Evolutionary conservation across 805 yeast species (phyloP).

Genomic region (Priceomyces melissophilus): DNA sequence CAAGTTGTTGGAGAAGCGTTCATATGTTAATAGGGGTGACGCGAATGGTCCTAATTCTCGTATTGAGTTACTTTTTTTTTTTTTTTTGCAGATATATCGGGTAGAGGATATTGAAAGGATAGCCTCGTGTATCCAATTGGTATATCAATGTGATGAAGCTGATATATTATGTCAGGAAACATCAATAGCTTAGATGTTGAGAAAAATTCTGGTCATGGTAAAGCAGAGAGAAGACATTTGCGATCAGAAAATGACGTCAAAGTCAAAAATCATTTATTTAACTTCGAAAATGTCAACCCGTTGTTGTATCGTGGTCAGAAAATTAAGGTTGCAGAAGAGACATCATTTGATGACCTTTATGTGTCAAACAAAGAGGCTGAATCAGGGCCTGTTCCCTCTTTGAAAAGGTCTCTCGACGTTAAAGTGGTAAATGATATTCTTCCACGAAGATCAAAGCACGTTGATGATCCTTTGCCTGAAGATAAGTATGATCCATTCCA

Average conservation of each 20-base stretch:
- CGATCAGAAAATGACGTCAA: constrained; percentile 4
- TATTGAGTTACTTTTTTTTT: too few species aligned
- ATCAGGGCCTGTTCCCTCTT: constrained; percentile 6
- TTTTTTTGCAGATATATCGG: too few species aligned
- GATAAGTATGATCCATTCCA: constrained; percentile 45
- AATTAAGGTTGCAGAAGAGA: constrained; percentile 11
- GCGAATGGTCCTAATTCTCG: too few species aligned
- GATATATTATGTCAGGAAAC: too few species aligned
- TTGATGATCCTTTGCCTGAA: constrained; percentile 45
- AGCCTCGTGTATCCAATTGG: too few species aligned
- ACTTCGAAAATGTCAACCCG: constrained; percentile 31
- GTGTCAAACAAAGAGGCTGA: constrained; percentile 11
- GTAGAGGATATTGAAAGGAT: too few species aligned
- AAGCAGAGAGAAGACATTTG: constrained; percentile 1
- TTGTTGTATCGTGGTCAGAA: constrained; percentile 17
- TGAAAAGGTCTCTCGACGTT: constrained; percentile 8
- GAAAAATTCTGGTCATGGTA: background rate
- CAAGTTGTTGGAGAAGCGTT: background rate
- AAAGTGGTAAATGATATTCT: constrained; percentile 7
- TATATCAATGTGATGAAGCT: too few species aligned
- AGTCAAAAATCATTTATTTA: constrained; percentile 21
- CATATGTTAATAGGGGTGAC: too few species aligned
- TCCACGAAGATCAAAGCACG: constrained; percentile 19
- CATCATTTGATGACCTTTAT: constrained; percentile 10
- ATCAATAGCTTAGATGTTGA: too few species aligned